These are phyloP conservation scores for Pyrrhoderma lamaoense DNA, from an alignment of 1,284 basidiomycete genomes.

Conservation along the genomic window DNA sequence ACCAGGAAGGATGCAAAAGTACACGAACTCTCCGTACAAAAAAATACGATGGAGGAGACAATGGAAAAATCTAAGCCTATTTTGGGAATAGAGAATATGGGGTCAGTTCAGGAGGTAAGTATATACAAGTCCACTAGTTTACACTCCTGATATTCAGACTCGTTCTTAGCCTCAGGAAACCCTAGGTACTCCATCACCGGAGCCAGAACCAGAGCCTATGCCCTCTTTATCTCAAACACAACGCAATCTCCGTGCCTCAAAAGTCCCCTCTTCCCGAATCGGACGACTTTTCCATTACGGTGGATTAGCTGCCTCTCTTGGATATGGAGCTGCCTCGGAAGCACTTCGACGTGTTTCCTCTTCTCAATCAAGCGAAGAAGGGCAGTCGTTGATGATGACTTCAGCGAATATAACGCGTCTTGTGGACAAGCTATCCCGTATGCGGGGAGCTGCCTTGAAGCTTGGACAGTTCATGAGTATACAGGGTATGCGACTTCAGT, in stretches of 20 bases:
- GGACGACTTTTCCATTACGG: conserved; percentile 91
- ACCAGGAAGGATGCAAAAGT: too few relatives aligned
- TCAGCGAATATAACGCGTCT: conserved; percentile 87
- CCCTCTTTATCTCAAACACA: conserved; percentile 9
- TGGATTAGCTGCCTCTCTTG: conserved; percentile 66
- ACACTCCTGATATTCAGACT: not conserved
- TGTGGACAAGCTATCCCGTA: conserved; percentile 86
- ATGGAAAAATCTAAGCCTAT: too few relatives aligned
- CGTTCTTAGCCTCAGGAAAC: not conserved
- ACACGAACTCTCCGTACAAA: too few relatives aligned
- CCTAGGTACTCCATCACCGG: too few relatives aligned
- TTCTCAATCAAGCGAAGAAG: conserved; percentile 20
- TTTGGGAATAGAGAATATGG: too few relatives aligned
- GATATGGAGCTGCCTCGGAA: conserved; percentile 61
- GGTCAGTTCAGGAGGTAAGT: too few relatives aligned
- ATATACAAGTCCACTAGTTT: not conserved
- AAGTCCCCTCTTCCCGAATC: conserved; percentile 81
- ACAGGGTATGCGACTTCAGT: conserved; percentile 55
- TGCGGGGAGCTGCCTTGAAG: conserved; percentile 96
- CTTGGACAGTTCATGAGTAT: conserved; percentile 97
- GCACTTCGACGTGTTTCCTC: conserved; percentile 28
- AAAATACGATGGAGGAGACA: too few relatives aligned
- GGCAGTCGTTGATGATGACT: conserved; percentile 63
- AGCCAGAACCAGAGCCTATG: not conserved
- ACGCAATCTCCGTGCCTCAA: conserved; percentile 65